Evolutionary conservation across 371 early-diverging fungal species (phyloP), one percentile per base, ranked within the genome.

Genomic region (Rhizopus microsporus): DNA sequence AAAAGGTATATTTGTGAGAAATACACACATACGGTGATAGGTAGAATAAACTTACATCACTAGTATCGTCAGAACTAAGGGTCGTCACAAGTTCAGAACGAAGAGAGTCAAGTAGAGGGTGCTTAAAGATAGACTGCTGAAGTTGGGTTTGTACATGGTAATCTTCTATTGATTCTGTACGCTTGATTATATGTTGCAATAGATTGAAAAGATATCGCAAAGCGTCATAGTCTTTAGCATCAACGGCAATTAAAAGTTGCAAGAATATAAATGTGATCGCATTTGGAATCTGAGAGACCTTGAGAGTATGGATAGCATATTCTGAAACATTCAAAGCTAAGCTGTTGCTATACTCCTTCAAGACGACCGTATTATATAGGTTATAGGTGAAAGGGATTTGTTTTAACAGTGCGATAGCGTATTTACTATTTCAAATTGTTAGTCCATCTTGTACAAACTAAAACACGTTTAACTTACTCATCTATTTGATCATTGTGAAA

Each of bases 321-420:
- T 51, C 68, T 50, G 79, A 32, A 4, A 69, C 54, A 13, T 39
- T 31, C 10, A 57, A 33, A 3, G 71, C 66, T n/a, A 64, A n/a
- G 10, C 16, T 44, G 9, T 74, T 6, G 43, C 51, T 13, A 62
- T 57, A n/a, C 37, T 56, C 5, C 51, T 43, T 45, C 53, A 54
- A 23, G 31, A 64, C 7, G 7, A 56, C 32, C 4, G 62, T 37
- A 16, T 80, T 81, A 23, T 59, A 51, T 38, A 83, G 73, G 2
- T 81, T 51, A 0, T 50, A 44, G 8, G 52, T 44, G 49, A 81
- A 83, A 4, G 81, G 69, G 7, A 82, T 55, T 1, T 61, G 53
- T 9, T 48, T 67, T 9, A 81, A 42, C 7, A 81, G 60, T 0
- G 17, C 42, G 12, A 62, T 35, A 7, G 71, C 52, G 9, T 45